Evolutionary conservation across 352 stramenopile genomes (phyloP).

Genomic region (Pythium folliculosum): DNA sequence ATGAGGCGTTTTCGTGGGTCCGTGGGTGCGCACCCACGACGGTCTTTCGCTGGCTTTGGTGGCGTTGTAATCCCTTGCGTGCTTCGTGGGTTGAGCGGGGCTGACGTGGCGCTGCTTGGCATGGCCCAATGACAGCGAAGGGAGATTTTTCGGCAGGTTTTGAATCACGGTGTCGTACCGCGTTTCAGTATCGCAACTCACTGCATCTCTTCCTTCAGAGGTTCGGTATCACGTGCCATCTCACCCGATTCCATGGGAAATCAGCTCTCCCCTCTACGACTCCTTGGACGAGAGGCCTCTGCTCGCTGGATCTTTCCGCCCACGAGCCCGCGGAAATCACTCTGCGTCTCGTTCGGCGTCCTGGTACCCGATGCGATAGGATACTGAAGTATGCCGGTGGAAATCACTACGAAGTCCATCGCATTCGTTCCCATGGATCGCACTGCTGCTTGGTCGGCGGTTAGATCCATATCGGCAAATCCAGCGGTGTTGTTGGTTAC

Average conservation of each 20-base stretch:
- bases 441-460: not conserved
- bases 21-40: slow-evolving; percentile 5
- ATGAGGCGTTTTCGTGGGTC: not conserved
- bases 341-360: not conserved
- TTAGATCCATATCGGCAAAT: not conserved
- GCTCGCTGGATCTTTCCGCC: not conserved
- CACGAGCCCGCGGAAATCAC: not conserved
- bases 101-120: not conserved
- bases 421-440: not conserved
- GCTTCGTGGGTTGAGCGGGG: not conserved
- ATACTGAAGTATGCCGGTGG: too few species aligned
- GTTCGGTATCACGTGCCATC: too few species aligned
- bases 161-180: too few species aligned
- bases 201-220: too few species aligned
- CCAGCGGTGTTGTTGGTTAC: not conserved
- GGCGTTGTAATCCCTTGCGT: not conserved
- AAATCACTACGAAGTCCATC: not conserved
- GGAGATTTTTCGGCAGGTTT: not conserved
- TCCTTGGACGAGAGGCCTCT: not conserved
- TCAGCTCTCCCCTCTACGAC: not conserved
- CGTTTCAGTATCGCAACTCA: too few species aligned
- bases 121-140: not conserved
- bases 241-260: not conserved
- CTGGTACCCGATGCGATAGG: too few species aligned
- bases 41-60: not conserved